Evolutionary conservation across 1,284 basidiomycete species (phyloP), one percentile per base, ranked within the genome.

Genomic region (Pholiota adiposa): DNA sequence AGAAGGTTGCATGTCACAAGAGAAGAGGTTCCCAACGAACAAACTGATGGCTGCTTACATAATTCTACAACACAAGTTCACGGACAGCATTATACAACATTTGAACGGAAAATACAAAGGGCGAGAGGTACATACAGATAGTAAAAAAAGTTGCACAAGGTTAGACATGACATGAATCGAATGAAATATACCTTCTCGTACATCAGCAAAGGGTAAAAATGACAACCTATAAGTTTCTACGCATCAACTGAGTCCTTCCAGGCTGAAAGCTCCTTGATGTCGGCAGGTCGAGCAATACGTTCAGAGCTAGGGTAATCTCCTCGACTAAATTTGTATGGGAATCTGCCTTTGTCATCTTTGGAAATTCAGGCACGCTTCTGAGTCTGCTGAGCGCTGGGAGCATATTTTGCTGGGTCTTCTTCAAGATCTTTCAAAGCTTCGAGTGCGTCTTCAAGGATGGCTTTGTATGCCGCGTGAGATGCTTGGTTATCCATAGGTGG

Each of bases 381-480:
- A n/a, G 11, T 38, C 23, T 2, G 14, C 12, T 11, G 11, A 49
- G 33, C 21, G 40, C 6, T 2, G 19, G 49, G 38, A 46, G 34
- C 41, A 54, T 54, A 54, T 27, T 54, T 54, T 29, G 40, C 52
- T 34, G 52, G 52, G 40, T 7, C 25, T 44, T 54, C 52, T 33
- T 2, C n/a, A 29, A 29, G 38, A 9, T 40, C 21, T 40, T 29
- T 34, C 14, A 57, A 18, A 57, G 51, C 44, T 41, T 43, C 14
- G 33, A 61, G 59, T 41, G 59, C 59, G 25, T 57, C 59, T 53
- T 53, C 27, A 36, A 61, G 59, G 41, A 61, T 57, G n/a, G 33
- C 51, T 51, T 44, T 57, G 44, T 12, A 61, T 43, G 18, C 33
- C 6, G 44, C 23, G 44, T 61, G 59, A 51, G 54, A 48, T 33